Evolutionary conservation across 75 land plant genomes (phyloP).

Genomic region (Pinus tabuliformis): DNA sequence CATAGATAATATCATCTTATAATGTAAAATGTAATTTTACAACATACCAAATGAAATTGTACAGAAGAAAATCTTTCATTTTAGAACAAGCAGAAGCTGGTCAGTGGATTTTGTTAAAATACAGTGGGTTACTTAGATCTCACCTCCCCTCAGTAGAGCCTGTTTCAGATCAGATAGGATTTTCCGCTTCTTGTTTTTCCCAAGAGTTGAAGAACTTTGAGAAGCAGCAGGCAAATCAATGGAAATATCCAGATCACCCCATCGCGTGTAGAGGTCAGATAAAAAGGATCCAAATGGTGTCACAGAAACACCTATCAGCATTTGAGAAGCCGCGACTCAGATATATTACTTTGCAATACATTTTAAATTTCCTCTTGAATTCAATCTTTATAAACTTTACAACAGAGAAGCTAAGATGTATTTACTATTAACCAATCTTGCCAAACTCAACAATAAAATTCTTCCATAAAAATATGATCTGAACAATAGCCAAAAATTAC

Average conservation of each 20-base stretch:
- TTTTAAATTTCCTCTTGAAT: background rate
- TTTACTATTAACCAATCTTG: background rate
- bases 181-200: constrained; percentile 45
- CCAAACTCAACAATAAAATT: background rate
- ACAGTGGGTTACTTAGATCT: background rate
- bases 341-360: background rate
- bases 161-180: constrained; percentile 33
- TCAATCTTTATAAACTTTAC: background rate
- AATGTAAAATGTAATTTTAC: too few relatives aligned
- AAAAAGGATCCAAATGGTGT: constrained; percentile 90
- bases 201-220: constrained; percentile 18
- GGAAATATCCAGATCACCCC: constrained; percentile 86
- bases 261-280: constrained; percentile 72
- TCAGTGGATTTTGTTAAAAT: background rate
- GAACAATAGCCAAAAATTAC: too few relatives aligned
- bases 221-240: constrained; percentile 40
- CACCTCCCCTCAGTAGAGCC: constrained; percentile 47
- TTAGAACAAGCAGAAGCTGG: too few relatives aligned
- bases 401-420: background rate
- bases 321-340: background rate
- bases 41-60: too few relatives aligned
- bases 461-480: background rate
- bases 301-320: constrained; percentile 56
- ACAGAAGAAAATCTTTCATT: too few relatives aligned
- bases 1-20: too few relatives aligned